Evolutionary conservation across 768 basidiomycete genomes (phyloP), one percentile per base, ranked within the genome.

Genomic region (Amanita pallidorosea): DNA sequence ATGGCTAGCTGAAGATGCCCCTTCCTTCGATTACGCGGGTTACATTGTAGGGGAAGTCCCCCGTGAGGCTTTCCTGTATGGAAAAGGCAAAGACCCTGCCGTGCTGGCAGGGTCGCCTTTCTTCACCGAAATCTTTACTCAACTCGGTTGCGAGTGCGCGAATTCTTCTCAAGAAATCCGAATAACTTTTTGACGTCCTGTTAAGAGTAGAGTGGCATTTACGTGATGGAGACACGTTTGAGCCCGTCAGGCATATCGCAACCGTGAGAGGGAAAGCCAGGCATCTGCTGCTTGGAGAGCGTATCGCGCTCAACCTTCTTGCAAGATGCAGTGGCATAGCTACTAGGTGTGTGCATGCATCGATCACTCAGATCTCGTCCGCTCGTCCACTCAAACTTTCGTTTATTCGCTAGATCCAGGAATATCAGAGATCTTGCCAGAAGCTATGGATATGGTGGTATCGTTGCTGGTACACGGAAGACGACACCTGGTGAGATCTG

Each of bases 261-360:
- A 93, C 93, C 31, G 93, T 97, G 12, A 79, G 75, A 53, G 96
- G 96, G 7, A 88, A 86, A 60, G 95, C 87, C 7, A 73, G 94
- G 38, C 81, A 88, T 58, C 68, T 98, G 51, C 78, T 99, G 12
- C 73, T 97, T 8, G 95, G 93, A 35, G 96, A 99, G 65, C 76
- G 95, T 42, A 81, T 96, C 38, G 94, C 90, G 7, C 73, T 99
- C 58, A 98, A 98, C 63, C 74, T 94, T 52, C 75, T 99, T 47
- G 92, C 96, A 7, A 74, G 96, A 58, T 97, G 95, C 67, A 93
- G 91, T 57, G 96, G 96, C 4, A 97, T 98, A 56, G 95, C 95
- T 15, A 95, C 92, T 25, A 86, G 87, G 93, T 94, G 60, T 94
- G 60, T 65, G 81, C 62, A 53, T 44, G 50, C n/a, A 25, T 5